Conservation (phyloP, 1,284 basidiomycete species). For the Sporisorium scitamineum region DNA sequence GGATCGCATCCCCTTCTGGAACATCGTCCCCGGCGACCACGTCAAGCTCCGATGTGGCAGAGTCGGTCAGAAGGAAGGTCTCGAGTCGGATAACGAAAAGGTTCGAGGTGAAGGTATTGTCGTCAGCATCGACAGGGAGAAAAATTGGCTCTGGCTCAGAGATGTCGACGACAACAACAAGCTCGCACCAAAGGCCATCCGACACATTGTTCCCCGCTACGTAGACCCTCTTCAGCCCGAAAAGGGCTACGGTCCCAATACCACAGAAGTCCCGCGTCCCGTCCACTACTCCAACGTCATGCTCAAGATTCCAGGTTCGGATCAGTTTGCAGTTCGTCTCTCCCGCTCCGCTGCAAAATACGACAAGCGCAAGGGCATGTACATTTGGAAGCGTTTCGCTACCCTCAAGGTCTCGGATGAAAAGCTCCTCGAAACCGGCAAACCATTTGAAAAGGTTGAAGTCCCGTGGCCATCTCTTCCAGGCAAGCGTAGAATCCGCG, state of each 20-base stretch:
- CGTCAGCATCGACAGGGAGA: slow-evolving; percentile 58
- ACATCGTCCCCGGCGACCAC: slow-evolving; percentile 69
- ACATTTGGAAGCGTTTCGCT: slow-evolving; percentile 64
- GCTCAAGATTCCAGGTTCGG: slow-evolving; percentile 65
- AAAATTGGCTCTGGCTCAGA: slow-evolving; percentile 63
- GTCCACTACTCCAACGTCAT: slow-evolving; percentile 68
- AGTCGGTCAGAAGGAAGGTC: slow-evolving; percentile 50
- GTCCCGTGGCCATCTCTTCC: slow-evolving; percentile 65
- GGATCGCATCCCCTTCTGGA: slow-evolving; percentile 70
- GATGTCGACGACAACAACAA: slow-evolving; percentile 62
- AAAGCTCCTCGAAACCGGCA: slow-evolving; percentile 45
- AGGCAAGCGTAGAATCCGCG: slow-evolving; percentile 28
- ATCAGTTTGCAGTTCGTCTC: slow-evolving; percentile 60
- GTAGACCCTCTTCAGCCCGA: slow-evolving; percentile 56
- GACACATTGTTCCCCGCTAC: slow-evolving; percentile 60
- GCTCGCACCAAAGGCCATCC: slow-evolving; percentile 59
- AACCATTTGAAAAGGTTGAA: slow-evolving; percentile 55
- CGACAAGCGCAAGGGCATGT: slow-evolving; percentile 57
- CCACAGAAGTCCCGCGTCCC: slow-evolving; percentile 58
- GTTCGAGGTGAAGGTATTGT: slow-evolving; percentile 65
- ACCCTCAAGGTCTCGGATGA: slow-evolving; percentile 54
- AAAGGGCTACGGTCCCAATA: slow-evolving; percentile 63
- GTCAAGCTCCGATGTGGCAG: slow-evolving; percentile 67
- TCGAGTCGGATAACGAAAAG: slow-evolving; percentile 37
- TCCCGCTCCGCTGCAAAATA: slow-evolving; percentile 54